Base-by-base conservation (phyloP, 2,329 filamentous ascomycete genomes). In the Cordyceps javanica region DNA sequence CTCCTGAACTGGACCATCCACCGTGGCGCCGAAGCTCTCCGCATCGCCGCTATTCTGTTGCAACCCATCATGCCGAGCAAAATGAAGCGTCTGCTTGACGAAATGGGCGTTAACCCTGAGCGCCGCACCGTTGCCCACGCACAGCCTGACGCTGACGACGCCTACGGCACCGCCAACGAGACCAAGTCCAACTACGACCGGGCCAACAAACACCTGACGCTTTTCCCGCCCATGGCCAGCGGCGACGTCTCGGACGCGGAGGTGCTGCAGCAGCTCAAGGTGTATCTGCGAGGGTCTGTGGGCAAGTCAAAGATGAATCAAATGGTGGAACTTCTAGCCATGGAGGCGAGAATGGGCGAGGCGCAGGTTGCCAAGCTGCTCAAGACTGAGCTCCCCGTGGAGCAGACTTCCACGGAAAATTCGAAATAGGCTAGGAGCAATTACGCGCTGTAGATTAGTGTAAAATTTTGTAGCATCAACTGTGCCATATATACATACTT, bases 1-100 rank as follows among this genome's bases (percentile, higher is more conserved):
- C 70, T 78, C 2, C 73, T 86, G 16, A 75, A 86, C 62, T 76
- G 78, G 63, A 79, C 82, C 38, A 77, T 99, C 28, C 97, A 83
- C 69, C 78, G 88, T 44, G 77, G 80, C 44, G 82, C 86, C 9
- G 94, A 99, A 72, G 82, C 88, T 5, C 70, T 97, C 48, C 87
- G 94, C 38, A 83, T 97, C 25, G 77, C 80, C 0, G 90, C 87
- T 14, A 96, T 99, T 64, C 76, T 97, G 48, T 75, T 99, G 45
- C 92, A 96, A 70, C 91, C 94, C 1, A 90, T 92, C 67, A 96
- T 99, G 81, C 94, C 94, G 0, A 78, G 75, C 41, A 96, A 95
- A 71, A 82, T 90, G 48, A 72, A 73, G 11, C 75, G 83, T 62
- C 72, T 97, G 32, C 80, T 99, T 0, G 88, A 96, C 68, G 81